phyloP scores from a whole-genome alignment of 2,329 filamentous ascomycete genomes.

The Arthrobotrys sphaeroides region DNA sequence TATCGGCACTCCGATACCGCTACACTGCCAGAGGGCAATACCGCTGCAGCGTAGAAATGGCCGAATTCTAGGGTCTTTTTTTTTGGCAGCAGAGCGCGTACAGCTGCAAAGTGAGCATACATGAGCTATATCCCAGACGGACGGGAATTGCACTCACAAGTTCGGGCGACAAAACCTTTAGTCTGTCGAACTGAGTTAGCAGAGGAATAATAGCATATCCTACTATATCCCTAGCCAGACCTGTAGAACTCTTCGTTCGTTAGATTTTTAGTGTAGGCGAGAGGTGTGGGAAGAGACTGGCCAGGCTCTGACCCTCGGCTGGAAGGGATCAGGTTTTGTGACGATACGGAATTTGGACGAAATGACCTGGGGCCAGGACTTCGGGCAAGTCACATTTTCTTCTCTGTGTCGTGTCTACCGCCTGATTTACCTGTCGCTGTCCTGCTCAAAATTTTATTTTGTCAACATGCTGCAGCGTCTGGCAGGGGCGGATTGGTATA shows the following conservation, averaged over 20 bases:
- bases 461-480: conserved; percentile 40
- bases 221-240: conserved; percentile 37
- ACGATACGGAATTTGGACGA: conserved; percentile 37
- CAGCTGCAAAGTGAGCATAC: conserved; percentile 42
- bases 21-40: not conserved
- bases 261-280: conserved; percentile 23
- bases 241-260: not conserved
- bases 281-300: conserved; percentile 40
- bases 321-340: conserved; percentile 32
- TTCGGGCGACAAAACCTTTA: conserved; percentile 32
- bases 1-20: conserved; percentile 41
- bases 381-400: conserved; percentile 33
- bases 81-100: conserved; percentile 26
- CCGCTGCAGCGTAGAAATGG: conserved; percentile 12
- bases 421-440: conserved; percentile 37
- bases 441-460: conserved; percentile 41
- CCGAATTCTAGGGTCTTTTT: conserved; percentile 14
- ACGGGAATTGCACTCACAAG: conserved; percentile 34
- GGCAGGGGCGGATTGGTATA: conserved; percentile 20
- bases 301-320: conserved; percentile 29
- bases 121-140: conserved; percentile 53
- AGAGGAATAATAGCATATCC: conserved; percentile 31
- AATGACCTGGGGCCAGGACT: conserved; percentile 41
- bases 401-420: conserved; percentile 36
- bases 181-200: not conserved